Evolutionary conservation across 495 filamentous ascomycete genomes (phyloP), one percentile per base, ranked within the genome.

Genomic region (Hypomontagnella submonticulosa): DNA sequence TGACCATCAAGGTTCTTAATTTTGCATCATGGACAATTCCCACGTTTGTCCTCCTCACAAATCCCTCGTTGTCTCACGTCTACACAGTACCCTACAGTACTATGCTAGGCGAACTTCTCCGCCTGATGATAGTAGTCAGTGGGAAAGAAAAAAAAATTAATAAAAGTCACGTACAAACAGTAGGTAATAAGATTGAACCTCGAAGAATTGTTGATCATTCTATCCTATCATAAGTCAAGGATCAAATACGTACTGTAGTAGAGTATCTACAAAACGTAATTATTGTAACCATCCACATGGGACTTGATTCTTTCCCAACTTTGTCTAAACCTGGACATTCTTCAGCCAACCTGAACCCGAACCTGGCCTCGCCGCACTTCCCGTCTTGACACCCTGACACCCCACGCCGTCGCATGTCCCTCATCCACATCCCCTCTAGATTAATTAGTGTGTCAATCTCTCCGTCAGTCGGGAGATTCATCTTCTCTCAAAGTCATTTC

Each of bases 1-100:
- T 54, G 57, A 38, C 69, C 69, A 71, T 71, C 69, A 71, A 66
- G 69, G 69, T 71, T 63, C 69, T 71, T 66, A 60, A 10, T 57
- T 62, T 67, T 54, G 12, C 8, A 50, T 60, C 56, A 61, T 61
- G 56, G 56, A 57, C 37, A 57, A 46, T 66, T 57, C 16, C 23
- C 13, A 23, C 54, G 16, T 62, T 58, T 50, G 15, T 47, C 16
- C 27, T 15, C 50, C 13, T 11, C 27, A 20, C 30, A 48, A 67
- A 44, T 56, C 54, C 34, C 27, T 38, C 53, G 13, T 6, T 19
- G 43, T 10, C 36, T 44, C 18, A 38, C 3, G 18, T 59, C 44
- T 15, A n/a, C n/a, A n/a, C n/a, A n/a, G n/a, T n/a, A n/a, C n/a
- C n/a, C n/a, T n/a, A n/a, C n/a, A n/a, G n/a, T n/a, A n/a, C n/a